Evolutionary conservation across 2,329 filamentous ascomycete genomes (phyloP).

Genomic region (Xylogone sp.): DNA sequence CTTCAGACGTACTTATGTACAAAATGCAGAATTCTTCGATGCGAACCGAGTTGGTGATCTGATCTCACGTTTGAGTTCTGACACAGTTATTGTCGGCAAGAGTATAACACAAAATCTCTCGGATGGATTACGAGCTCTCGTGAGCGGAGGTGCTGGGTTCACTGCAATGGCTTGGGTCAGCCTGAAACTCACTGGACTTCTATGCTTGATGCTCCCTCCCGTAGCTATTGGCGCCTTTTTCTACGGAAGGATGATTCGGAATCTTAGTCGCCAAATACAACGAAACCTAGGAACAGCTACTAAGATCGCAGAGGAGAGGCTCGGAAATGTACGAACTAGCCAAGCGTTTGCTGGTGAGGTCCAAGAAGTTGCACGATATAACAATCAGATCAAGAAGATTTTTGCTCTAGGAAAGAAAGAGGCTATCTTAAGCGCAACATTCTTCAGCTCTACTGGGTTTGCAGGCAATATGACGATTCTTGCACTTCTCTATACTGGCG

Average conservation of each 20-base stretch:
- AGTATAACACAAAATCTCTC: slow-evolving; percentile 97
- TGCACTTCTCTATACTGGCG: slow-evolving; percentile 83
- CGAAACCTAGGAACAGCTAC: slow-evolving; percentile 89
- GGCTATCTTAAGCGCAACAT: slow-evolving; percentile 83
- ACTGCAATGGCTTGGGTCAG: slow-evolving; percentile 95
- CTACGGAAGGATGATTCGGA: slow-evolving; percentile 85
- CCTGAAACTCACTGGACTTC: slow-evolving; percentile 80
- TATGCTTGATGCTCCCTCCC: slow-evolving; percentile 84
- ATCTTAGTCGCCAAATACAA: slow-evolving; percentile 87
- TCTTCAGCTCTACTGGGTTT: slow-evolving; percentile 83
- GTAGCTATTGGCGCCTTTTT: slow-evolving; percentile 88
- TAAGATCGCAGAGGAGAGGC: slow-evolving; percentile 96
- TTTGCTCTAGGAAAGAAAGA: slow-evolving; percentile 85
- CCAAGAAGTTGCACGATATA: slow-evolving; percentile 87
- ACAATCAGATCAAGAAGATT: slow-evolving; percentile 85
- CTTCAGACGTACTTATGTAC: slow-evolving; percentile 88
- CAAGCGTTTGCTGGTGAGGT: slow-evolving; percentile 95
- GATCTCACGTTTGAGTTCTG: slow-evolving; percentile 91
- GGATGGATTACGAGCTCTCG: slow-evolving; percentile 85
- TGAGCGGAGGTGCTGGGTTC: slow-evolving; percentile 87
- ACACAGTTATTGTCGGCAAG: slow-evolving; percentile 97
- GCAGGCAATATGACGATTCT: slow-evolving; percentile 96
- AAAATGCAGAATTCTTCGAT: slow-evolving; percentile 98
- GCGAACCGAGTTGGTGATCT: slow-evolving; percentile 95
- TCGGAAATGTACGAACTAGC: slow-evolving; percentile 94